Conservation (phyloP, 441 rosid species). For the Pelargonium fulgidum region DNA sequence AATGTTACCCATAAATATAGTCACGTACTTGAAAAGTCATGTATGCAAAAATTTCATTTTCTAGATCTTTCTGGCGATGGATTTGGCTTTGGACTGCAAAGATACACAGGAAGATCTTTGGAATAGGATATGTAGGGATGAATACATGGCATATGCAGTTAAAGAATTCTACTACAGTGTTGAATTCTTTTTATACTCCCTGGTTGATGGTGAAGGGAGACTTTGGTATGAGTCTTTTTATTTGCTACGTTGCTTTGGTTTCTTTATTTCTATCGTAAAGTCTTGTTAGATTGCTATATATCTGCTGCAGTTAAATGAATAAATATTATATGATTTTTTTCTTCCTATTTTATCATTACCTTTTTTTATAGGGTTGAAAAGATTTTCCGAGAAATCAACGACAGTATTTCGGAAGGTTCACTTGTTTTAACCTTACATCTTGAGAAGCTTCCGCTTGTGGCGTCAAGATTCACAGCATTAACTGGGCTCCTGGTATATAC, state of each 20-base stretch:
- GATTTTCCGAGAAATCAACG: conserved; percentile 73
- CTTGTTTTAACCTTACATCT: conserved; percentile 72
- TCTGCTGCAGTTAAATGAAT: neutral
- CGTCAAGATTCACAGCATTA: conserved; percentile 83
- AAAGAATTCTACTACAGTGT: conserved; percentile 87
- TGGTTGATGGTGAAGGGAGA: conserved; percentile 90
- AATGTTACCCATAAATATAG: conserved; percentile 21
- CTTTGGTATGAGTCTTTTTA: conserved; percentile 54
- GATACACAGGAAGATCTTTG: conserved; percentile 80
- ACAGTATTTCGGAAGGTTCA: conserved; percentile 59
- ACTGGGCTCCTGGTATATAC: conserved; percentile 86
- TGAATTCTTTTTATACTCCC: conserved; percentile 71
- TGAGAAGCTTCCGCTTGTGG: conserved; percentile 72
- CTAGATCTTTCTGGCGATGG: conserved; percentile 89
- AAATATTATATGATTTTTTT: neutral
- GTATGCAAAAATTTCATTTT: too few species aligned
- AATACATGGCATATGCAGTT: conserved; percentile 97
- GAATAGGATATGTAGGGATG: conserved; percentile 78
- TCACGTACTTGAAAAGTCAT: conserved; percentile 15
- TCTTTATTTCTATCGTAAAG: neutral
- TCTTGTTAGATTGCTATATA: neutral
- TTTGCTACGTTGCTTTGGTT: conserved; percentile 5
- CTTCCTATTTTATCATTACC: conserved; percentile 13
- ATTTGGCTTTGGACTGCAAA: conserved; percentile 91
- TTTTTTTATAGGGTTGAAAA: conserved; percentile 77